Conservation (phyloP, 768 basidiomycete genomes). For the Scleroderma citrinum region DNA sequence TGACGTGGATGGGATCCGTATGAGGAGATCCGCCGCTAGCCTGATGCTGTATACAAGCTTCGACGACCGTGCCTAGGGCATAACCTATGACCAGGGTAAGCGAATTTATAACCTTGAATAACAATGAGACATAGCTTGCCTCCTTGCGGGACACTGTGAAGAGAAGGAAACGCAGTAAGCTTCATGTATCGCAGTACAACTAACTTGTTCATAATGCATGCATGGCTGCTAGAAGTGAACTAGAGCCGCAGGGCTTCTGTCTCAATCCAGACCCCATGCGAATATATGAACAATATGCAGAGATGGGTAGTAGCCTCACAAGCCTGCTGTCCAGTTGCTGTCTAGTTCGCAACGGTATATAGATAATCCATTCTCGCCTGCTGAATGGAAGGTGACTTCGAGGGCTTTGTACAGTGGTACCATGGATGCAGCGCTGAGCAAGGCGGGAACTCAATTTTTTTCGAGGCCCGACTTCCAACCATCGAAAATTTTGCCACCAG, state of each 20-base stretch:
- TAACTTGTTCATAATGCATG: neutral
- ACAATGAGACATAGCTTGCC: conserved; percentile 27
- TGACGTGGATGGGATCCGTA: conserved; percentile 53
- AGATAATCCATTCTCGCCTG: conserved; percentile 15
- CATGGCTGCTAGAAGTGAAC: neutral
- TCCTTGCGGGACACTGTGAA: conserved; percentile 46
- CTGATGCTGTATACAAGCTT: conserved; percentile 51
- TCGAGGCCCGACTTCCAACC: no score
- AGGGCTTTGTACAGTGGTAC: conserved; percentile 18
- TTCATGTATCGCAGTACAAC: conserved; percentile 3
- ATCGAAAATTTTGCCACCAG: no score
- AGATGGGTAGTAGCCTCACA: no score
- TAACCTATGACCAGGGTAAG: conserved; percentile 39
- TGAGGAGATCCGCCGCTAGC: conserved; percentile 33
- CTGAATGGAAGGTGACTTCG: conserved; percentile 13
- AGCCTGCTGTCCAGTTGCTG: conserved; percentile 39
- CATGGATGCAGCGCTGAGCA: neutral
- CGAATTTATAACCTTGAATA: neutral
- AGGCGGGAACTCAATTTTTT: neutral
- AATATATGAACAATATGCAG: no score
- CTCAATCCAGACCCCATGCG: no score
- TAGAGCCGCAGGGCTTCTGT: no score
- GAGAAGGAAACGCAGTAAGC: neutral
- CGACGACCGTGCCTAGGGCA: conserved; percentile 46
- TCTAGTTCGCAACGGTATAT: conserved; percentile 34